Evolutionary conservation across 2,329 filamentous ascomycete genomes (phyloP), one percentile per base, ranked within the genome.

Genomic region (Colletotrichum acutatum): DNA sequence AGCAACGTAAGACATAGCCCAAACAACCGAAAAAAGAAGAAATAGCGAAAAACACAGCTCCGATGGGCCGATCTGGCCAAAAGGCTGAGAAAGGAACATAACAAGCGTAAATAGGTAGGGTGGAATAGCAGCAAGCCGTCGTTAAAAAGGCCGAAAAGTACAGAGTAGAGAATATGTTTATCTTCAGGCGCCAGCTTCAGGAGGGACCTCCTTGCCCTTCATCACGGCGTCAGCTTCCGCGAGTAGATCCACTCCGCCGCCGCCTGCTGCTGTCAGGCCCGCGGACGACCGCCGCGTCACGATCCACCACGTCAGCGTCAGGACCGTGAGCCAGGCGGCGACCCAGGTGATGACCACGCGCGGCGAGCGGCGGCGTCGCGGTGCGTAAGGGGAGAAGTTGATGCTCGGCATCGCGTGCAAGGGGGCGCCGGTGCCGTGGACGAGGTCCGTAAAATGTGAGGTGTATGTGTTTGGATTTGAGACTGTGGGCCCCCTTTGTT

Each of bases 291-390:
- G 61, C 66, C 68, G 54, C 59, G 49, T 70, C 52, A 52, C 49
- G 57, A 74, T 57, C 65, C 71, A 73, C 75, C 71, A 74, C 34
- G 68, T 69, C 32, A 76, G 42, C 19, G 71, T 57, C 30, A 77
- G 54, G 4, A 71, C 37, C n/a, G 66, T 16, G 9, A 75, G 37
- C 69, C 75, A 76, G 12, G 71, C 60, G 19, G 46, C 68, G 28
- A 76, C 56, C 74, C 75, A 76, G 19, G 54, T 66, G 57, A 73
- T 26, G 26, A 73, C 62, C 19, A 76, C 42, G 28, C 56, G 58
- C 28, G 61, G 66, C 6, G 73, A 70, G 4, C 68, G 70, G 30
- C 75, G 71, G 24, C 49, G 58, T 26, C 68, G 66, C 19, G 57
- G 73, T 22, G 64, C 63, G 74, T 76, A 76, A 32, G 72, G 72